Evolutionary conservation across 2,329 filamentous ascomycete species (phyloP).

Genomic region (Apiospora pterosperma): DNA sequence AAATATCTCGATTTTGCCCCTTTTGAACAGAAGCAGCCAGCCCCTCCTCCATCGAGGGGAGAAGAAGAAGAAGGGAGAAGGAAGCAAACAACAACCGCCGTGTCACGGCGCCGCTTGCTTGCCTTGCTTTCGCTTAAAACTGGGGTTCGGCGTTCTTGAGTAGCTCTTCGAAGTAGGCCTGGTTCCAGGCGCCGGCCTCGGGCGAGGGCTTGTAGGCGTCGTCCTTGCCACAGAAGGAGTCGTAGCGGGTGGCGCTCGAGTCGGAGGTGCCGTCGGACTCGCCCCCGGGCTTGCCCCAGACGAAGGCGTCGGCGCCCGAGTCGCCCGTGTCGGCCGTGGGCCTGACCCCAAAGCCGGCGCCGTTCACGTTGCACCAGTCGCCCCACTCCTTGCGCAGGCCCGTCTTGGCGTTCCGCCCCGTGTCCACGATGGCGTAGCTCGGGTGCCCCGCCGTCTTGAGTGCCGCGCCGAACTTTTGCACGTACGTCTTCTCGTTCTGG

Average conservation of each 20-base stretch:
- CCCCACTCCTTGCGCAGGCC: slow-evolving; percentile 46
- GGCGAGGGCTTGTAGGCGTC: slow-evolving; percentile 60
- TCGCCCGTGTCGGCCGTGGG: slow-evolving; percentile 52
- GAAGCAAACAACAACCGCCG: neutral
- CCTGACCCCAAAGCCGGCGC: slow-evolving; percentile 52
- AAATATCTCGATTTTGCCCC: neutral
- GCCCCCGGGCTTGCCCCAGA: slow-evolving; percentile 57
- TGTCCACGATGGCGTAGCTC: slow-evolving; percentile 21
- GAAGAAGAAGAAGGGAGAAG: neutral
- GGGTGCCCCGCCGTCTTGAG: slow-evolving; percentile 43
- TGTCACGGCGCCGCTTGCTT: neutral
- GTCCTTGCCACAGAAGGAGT: slow-evolving; percentile 45
- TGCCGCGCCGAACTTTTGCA: slow-evolving; percentile 60
- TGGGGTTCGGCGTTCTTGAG: slow-evolving; percentile 49
- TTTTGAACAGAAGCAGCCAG: neutral
- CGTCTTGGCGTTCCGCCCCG: slow-evolving; percentile 30
- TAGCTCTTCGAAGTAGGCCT: slow-evolving; percentile 53
- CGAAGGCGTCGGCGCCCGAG: slow-evolving; percentile 49
- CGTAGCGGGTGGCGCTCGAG: slow-evolving; percentile 38
- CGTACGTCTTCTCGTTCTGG: slow-evolving; percentile 53
- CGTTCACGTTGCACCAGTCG: slow-evolving; percentile 56
- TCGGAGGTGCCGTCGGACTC: slow-evolving; percentile 36
- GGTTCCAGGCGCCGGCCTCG: slow-evolving; percentile 65
- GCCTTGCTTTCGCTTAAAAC: slow-evolving; percentile 22
- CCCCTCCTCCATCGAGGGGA: neutral